Evolutionary conservation across 805 yeast species (phyloP), one percentile per base, ranked within the genome.

Genomic region (Lipomyces kockii): DNA sequence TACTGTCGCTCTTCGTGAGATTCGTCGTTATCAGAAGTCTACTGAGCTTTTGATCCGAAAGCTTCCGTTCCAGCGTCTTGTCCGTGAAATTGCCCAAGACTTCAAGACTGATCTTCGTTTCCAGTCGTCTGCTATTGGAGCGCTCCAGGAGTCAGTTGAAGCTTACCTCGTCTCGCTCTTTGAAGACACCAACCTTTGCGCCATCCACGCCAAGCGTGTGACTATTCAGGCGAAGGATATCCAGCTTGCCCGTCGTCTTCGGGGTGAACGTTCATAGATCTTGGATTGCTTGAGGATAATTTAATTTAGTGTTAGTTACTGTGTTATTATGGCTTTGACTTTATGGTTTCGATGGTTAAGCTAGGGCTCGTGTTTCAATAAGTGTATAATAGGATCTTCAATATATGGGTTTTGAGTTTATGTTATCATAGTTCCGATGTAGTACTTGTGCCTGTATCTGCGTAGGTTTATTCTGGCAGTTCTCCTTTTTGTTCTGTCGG

Each of bases 171-270:
- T 90, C 72, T 89, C 92, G 63, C 85, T 90, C 76, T 90, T 90
- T 76, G 96, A 90, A 84, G 96, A 90, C 84, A 90, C 96, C 75
- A 90, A 90, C 87, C 86, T 90, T 83, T 90, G 95, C 84, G 96
- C 96, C 76, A 89, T 90, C 78, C 96, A 90, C 84, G 96, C 95
- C 79, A 90, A 90, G 90, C 89, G 96, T 86, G 96, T 90, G 77
- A 90, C 96, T 75, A 90, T 90, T 80, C 94, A 90, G 84, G 90
- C 90, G 89, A 90, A 90, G 86, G 96, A 90, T 81, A 89, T 90
- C 80, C 92, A 89, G 81, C 88, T 90, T 77, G 96, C 96, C 74
- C 89, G 95, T 84, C 91, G 96, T 86, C 89, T 90, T 81, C 89
- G 96, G 82, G 96, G 95, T 78, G 95, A 71, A 68, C 74, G 74